phyloP scores from a whole-genome alignment of 192 early-diverging fungal genomes.

The Pecoramyces ruminantium region DNA sequence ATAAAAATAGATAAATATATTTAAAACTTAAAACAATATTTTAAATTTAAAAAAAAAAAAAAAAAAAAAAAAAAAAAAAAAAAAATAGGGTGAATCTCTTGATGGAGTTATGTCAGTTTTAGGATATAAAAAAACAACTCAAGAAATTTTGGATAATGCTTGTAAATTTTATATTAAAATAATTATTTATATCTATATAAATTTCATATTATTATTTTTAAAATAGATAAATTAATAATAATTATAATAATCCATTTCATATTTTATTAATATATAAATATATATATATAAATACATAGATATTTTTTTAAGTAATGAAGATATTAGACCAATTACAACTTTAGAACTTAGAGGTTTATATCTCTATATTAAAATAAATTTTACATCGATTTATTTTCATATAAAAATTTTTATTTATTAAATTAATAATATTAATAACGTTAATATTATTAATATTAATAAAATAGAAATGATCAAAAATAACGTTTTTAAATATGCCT shows the following conservation, averaged over 20 bases:
- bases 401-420: too few relatives aligned
- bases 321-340: background rate
- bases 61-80: too few relatives aligned
- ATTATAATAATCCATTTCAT: background rate
- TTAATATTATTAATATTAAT: background rate
- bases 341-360: background rate
- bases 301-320: background rate
- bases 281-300: background rate
- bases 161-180: background rate
- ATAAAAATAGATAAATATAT: too few relatives aligned
- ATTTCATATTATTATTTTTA: too few relatives aligned
- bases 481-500: background rate
- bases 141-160: background rate
- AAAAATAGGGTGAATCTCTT: background rate
- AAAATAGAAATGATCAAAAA: slow-evolving; percentile 6
- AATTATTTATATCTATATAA: too few relatives aligned
- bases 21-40: too few relatives aligned
- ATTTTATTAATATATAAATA: background rate
- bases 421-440: background rate
- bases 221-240: background rate
- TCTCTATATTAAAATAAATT: too few relatives aligned
- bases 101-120: background rate
- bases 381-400: too few relatives aligned
- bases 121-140: background rate
- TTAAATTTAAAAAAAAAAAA: too few relatives aligned